These are phyloP conservation scores for Diddensiella transvaalensis DNA, from an alignment of 805 yeast species.

Conservation along the genomic window DNA sequence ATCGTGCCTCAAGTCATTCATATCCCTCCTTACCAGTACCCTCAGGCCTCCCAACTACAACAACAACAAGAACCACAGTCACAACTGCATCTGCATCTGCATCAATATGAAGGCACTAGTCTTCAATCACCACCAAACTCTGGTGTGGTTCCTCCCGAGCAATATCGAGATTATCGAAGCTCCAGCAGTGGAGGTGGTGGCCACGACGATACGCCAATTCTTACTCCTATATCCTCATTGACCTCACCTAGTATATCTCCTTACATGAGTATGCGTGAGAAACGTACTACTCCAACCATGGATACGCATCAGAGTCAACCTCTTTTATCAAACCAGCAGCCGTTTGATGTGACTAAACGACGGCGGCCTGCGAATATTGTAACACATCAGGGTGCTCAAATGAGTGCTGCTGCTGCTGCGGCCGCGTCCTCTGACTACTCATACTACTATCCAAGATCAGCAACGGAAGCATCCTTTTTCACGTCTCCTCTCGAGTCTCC, in stretches of 20 bases:
- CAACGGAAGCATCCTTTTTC: not conserved
- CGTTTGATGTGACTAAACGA: not conserved
- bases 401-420: no score
- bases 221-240: conserved; percentile 10
- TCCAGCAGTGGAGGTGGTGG: not conserved
- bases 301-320: no score
- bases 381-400: not conserved
- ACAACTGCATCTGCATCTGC: not conserved
- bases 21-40: conserved; percentile 2
- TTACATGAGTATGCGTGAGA: not conserved
- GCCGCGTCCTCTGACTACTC: not conserved
- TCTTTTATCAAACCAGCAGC: not conserved
- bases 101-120: conserved; percentile 2
- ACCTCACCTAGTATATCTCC: conserved; percentile 8
- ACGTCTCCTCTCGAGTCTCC: conserved; percentile 14
- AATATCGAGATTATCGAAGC: conserved; percentile 3
- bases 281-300: not conserved
- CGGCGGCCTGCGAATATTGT: not conserved
- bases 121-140: not conserved
- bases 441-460: not conserved
- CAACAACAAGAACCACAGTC: conserved; percentile 1
- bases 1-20: conserved; percentile 14
- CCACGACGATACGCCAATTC: conserved; percentile 1
- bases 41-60: not conserved
- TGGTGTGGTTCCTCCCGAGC: conserved; percentile 1